A percentile compares a stretch with the other conserved stretches of the same genome.
Evolutionary conservation across 495 filamentous ascomycete species (phyloP).

Genomic region (Lichenothelia convexa): DNA sequence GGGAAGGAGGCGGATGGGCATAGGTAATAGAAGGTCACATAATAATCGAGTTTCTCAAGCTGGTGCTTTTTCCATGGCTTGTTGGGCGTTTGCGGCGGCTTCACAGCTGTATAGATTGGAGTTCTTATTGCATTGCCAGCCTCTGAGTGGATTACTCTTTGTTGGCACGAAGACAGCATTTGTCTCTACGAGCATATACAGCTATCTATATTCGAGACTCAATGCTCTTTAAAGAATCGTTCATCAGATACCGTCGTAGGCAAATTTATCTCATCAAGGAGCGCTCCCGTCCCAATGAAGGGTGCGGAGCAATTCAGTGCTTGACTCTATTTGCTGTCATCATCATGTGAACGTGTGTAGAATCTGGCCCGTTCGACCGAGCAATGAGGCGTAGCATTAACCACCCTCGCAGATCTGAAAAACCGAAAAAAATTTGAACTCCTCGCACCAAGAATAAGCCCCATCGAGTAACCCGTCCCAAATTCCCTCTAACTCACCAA

Average conservation of each 20-base stretch:
- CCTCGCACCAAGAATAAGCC: conserved; percentile 99
- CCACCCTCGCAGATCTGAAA: conserved; percentile 35
- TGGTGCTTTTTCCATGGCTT: too few species aligned
- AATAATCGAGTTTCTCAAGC: too few species aligned
- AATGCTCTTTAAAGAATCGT: too few species aligned
- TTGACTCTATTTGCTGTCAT: conserved; percentile 99
- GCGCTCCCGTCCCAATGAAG: conserved; percentile 33
- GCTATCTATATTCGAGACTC: too few species aligned
- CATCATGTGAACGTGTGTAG: conserved; percentile 67
- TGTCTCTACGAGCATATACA: too few species aligned
- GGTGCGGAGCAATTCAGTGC: conserved; percentile 53
- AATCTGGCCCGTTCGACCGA: conserved; percentile 52
- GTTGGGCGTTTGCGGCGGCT: too few species aligned
- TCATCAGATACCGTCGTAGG: conserved; percentile 85
- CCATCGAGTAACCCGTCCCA: conserved; percentile 86
- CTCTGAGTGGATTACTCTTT: too few species aligned
- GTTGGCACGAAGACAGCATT: too few species aligned
- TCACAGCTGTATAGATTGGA: too few species aligned
- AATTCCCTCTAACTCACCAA: conserved; percentile 1
- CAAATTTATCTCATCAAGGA: conserved; percentile 63
- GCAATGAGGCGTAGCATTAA: conserved; percentile 20
- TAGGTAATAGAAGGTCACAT: neutral
- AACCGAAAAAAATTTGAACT: conserved; percentile 36
- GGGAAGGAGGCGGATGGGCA: conserved; percentile 3
- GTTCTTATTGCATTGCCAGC: too few species aligned